Percentiles rank a stretch among this genome's conserved stretches.
These are phyloP conservation scores for Neofusicoccum umdonicola DNA, from an alignment of 2,329 filamentous ascomycete genomes.

Conservation along the genomic window DNA sequence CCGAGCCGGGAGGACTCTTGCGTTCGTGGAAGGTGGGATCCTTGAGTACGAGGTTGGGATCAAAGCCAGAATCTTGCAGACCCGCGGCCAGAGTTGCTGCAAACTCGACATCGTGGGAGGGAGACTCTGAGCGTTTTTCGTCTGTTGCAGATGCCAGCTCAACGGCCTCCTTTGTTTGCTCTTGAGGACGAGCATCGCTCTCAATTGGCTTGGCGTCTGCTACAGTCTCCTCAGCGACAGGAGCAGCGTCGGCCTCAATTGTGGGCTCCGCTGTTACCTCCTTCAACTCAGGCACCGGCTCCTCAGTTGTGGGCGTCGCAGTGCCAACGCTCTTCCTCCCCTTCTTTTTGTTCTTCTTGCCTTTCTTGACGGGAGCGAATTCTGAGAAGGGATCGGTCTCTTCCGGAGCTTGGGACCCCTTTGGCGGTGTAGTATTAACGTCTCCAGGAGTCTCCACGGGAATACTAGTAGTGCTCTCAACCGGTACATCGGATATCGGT, in stretches of 20 bases:
- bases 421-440: background rate
- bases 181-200: background rate
- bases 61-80: constrained; percentile 46
- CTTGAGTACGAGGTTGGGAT: constrained; percentile 45
- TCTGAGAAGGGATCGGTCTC: background rate
- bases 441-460: background rate
- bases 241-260: background rate
- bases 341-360: constrained; percentile 34
- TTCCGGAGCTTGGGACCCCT: background rate
- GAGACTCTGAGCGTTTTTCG: constrained; percentile 22
- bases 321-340: constrained; percentile 32
- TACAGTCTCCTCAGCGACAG: background rate
- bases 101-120: constrained; percentile 44
- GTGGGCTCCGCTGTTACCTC: background rate
- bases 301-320: background rate
- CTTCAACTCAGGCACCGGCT: background rate
- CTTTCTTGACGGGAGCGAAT: constrained; percentile 23
- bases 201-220: background rate
- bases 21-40: constrained; percentile 37
- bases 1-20: constrained; percentile 29
- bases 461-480: background rate
- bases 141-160: background rate
- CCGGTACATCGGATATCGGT: background rate
- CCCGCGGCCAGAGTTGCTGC: constrained; percentile 48
- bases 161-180: background rate